phyloP scores from a whole-genome alignment of 2,329 filamentous ascomycete species.

The Pyricularia grisea region DNA sequence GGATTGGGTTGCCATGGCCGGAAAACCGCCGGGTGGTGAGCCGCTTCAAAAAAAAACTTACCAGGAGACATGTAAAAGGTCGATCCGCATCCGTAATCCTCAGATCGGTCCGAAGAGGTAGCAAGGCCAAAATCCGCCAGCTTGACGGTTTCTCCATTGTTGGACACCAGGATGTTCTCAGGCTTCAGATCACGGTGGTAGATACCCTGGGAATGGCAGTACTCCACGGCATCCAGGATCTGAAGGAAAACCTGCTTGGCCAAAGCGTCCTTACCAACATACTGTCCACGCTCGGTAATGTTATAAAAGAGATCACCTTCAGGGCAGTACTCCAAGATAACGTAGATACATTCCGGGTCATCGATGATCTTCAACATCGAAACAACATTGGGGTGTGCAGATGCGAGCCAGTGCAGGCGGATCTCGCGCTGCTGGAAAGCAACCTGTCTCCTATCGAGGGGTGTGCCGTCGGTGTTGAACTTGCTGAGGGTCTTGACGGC shows the following conservation, averaged over 20 bases:
- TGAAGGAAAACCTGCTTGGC: conserved; percentile 86
- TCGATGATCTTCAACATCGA: conserved; percentile 92
- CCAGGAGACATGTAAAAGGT: conserved; percentile 99
- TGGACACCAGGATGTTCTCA: conserved; percentile 91
- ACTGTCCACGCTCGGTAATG: conserved; percentile 91
- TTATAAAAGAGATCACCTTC: conserved; percentile 96
- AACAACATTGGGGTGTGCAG: conserved; percentile 85
- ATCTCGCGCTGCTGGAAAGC: conserved; percentile 93
- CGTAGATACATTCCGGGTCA: conserved; percentile 84
- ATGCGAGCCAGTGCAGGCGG: conserved; percentile 79
- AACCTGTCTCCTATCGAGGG: conserved; percentile 74
- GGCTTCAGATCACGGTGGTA: conserved; percentile 98
- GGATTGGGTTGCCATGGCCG: conserved; percentile 8
- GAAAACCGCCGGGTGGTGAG: background rate
- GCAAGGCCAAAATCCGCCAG: conserved; percentile 96
- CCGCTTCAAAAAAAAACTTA: conserved; percentile 36
- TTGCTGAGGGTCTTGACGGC: conserved; percentile 98
- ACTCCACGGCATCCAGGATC: conserved; percentile 90
- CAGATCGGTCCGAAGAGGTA: conserved; percentile 71
- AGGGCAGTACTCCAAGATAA: conserved; percentile 93
- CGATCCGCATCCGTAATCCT: conserved; percentile 95
- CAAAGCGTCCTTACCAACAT: conserved; percentile 83
- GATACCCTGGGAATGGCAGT: conserved; percentile 87
- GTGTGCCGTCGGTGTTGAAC: conserved; percentile 59
- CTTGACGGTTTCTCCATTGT: conserved; percentile 83